A percentile compares a stretch with the other conserved stretches of the same genome.
phyloP scores from a whole-genome alignment of 2,329 filamentous ascomycete species.

The Alternaria brassicae region DNA sequence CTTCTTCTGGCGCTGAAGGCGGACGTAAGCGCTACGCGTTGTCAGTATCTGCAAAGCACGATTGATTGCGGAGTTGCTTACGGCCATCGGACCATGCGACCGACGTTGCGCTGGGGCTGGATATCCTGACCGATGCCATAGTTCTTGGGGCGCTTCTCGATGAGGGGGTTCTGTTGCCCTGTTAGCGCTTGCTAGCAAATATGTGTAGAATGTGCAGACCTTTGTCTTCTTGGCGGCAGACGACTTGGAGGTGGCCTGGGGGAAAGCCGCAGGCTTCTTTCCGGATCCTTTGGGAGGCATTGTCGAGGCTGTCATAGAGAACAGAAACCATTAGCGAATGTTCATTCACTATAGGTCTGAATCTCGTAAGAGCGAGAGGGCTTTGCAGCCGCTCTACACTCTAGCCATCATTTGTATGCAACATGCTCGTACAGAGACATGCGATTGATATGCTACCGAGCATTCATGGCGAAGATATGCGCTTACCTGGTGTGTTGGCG shows the following conservation, averaged over 20 bases:
- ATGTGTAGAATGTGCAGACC: constrained; percentile 62
- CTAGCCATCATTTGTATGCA: constrained; percentile 48
- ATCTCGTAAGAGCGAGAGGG: constrained; percentile 50
- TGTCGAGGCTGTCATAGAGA: constrained; percentile 98
- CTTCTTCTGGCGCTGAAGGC: constrained; percentile 93
- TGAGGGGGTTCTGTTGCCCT: constrained; percentile 83
- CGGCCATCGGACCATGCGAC: constrained; percentile 83
- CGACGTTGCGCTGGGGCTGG: constrained; percentile 72
- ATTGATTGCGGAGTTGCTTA: background rate
- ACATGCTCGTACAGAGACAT: constrained; percentile 41
- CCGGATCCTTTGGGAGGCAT: constrained; percentile 78
- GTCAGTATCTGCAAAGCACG: background rate
- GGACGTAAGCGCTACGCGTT: constrained; percentile 70
- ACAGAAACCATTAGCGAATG: constrained; percentile 95
- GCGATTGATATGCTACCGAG: constrained; percentile 44
- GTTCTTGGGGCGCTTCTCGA: constrained; percentile 98
- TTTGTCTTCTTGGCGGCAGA: constrained; percentile 92
- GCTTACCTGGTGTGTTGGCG: constrained; percentile 49
- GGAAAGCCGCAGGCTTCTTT: constrained; percentile 87
- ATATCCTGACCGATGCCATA: constrained; percentile 99
- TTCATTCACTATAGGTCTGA: constrained; percentile 65
- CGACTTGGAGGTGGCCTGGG: constrained; percentile 65
- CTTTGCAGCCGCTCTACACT: constrained; percentile 48
- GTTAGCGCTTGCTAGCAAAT: constrained; percentile 29
- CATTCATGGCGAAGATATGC: constrained; percentile 38